Base-by-base conservation (phyloP, 768 basidiomycete genomes). In the Lanmaoa rubissima region DNA sequence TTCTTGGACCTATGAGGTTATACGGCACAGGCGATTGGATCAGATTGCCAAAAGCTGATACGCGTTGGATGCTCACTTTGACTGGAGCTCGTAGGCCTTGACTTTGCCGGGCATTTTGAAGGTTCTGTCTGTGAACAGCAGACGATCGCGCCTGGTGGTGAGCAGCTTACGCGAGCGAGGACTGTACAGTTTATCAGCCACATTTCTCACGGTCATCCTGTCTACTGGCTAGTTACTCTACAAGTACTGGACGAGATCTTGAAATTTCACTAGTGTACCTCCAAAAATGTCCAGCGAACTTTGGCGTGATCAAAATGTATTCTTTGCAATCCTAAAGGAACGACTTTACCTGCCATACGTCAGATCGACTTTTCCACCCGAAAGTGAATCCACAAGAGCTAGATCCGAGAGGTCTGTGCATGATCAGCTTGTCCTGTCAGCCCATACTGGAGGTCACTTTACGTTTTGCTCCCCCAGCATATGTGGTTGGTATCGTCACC, bases 381-480 rank as follows among this genome's bases (percentile, higher is more conserved):
- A 96, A 5, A 98, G 79, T 6, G 72, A 71, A 63, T 96, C 79
- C 6, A 99, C 95, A 4, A 90, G 79, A 39, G 82, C 81, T 31
- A 98, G 78, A 71, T 98, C 96, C 10, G 79, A 77, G 51, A 95
- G 76, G 54, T 88, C 95, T 95, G 61, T 45, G 38, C 9, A 53
- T 32, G 17, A 36, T 65, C 28, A 60, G 48, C 36, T n/a, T 28
- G 52, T 49, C 32, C 42, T 3, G 54, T 2, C 2, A 10, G 44
- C n/a, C 19, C 6, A 17, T n/a, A 40, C 36, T 4, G 34, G 42
- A 44, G 44, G 38, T 51, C 9, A 21, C 60, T 63, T 39, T 67
- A 92, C 95, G 85, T 77, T 86, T 91, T 2, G 97, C 97, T 12
- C 97, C 97, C 3, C 97, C 97, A 0, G 97, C 97, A 69, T 99